Conservation (phyloP, 495 filamentous ascomycete genomes). For the Lepidopterella palustris region DNA sequence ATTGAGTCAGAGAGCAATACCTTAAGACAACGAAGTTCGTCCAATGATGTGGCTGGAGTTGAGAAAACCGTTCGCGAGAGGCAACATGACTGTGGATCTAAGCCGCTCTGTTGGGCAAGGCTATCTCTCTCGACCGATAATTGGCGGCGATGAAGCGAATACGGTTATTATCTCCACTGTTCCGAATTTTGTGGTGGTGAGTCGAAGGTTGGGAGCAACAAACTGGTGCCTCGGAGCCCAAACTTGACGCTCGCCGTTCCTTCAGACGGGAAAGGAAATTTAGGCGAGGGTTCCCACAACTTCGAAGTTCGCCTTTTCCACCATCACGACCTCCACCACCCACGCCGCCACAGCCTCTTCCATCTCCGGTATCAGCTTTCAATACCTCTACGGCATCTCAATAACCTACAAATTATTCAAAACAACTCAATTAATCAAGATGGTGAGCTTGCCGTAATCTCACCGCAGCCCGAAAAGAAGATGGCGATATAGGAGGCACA, state of each 20-base stretch:
- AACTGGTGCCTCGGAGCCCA: no score
- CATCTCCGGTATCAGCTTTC: not conserved
- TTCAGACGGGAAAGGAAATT: not conserved
- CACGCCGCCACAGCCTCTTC: not conserved
- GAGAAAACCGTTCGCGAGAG: no score
- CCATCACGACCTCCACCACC: no score
- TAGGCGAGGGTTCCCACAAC: not conserved
- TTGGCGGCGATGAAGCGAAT: no score
- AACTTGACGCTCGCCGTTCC: not conserved
- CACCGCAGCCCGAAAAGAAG: not conserved
- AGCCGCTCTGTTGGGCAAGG: no score
- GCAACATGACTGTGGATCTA: no score
- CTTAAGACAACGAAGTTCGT: no score
- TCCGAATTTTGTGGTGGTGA: no score
- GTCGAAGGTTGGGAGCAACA: not conserved
- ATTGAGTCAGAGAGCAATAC: no score
- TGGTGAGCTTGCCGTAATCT: conserved; percentile 14
- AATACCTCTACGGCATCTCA: conserved; percentile 9
- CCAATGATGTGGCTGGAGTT: no score
- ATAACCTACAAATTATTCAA: not conserved
- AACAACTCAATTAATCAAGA: conserved; percentile 16
- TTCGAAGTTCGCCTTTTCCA: not conserved
- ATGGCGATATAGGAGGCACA: conserved; percentile 7
- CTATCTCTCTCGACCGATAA: no score
- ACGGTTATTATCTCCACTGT: no score